These are phyloP conservation scores for Pleurotus platypus DNA, from an alignment of 768 basidiomycete species.

Conservation along the genomic window DNA sequence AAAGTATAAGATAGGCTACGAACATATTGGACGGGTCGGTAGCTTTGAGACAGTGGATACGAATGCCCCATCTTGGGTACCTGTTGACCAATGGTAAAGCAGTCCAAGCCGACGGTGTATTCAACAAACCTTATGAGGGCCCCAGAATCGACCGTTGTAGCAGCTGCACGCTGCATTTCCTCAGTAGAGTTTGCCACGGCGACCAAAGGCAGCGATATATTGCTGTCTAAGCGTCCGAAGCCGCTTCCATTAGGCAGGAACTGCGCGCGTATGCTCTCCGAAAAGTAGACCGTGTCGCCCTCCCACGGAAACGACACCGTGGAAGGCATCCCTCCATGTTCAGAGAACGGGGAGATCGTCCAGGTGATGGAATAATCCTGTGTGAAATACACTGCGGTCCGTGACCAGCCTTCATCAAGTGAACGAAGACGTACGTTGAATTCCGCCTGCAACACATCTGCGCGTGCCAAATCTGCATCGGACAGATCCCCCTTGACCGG, in stretches of 20 bases:
- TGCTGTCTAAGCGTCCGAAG: constrained; percentile 30
- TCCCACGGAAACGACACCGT: constrained; percentile 28
- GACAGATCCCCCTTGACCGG: constrained; percentile 30
- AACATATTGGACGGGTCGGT: constrained; percentile 29
- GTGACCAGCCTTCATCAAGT: background rate
- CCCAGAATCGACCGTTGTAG: constrained; percentile 20
- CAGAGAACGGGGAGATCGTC: constrained; percentile 35
- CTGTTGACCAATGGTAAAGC: constrained; percentile 14
- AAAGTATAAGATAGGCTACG: constrained; percentile 5
- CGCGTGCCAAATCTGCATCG: constrained; percentile 27
- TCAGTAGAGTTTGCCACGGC: constrained; percentile 4
- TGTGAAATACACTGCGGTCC: too few species aligned
- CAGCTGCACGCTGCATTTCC: background rate
- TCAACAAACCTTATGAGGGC: constrained; percentile 22
- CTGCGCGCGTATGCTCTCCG: constrained; percentile 30
- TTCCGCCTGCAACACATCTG: constrained; percentile 18
- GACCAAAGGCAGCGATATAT: constrained; percentile 18
- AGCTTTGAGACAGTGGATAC: constrained; percentile 31
- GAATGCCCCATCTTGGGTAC: constrained; percentile 37
- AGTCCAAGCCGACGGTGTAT: background rate
- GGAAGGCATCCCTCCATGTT: constrained; percentile 28
- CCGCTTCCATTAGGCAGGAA: constrained; percentile 31
- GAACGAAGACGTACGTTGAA: constrained; percentile 24
- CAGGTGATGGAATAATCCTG: constrained; percentile 33
- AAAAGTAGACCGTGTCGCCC: constrained; percentile 32